phyloP scores from a whole-genome alignment of 768 basidiomycete species.

The Kwoniella shandongensis region DNA sequence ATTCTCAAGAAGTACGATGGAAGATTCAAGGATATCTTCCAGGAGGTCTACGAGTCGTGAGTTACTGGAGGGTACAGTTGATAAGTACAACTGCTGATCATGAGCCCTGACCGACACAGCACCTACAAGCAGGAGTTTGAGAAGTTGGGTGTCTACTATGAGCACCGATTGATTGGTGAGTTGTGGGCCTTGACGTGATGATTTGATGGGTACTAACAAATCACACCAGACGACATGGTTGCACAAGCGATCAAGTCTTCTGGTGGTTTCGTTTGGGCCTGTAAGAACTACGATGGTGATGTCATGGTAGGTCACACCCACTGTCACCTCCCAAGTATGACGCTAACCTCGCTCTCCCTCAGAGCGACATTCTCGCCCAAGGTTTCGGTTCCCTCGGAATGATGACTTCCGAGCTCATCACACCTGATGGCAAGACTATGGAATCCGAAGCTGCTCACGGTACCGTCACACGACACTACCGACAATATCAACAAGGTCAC shows the following conservation, averaged over 20 bases:
- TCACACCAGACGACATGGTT: conserved; percentile 66
- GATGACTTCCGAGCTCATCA: conserved; percentile 96
- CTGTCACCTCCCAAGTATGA: not conserved
- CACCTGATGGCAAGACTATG: conserved; percentile 87
- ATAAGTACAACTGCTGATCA: not conserved
- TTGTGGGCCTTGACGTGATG: not conserved
- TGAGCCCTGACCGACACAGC: conserved; percentile 19
- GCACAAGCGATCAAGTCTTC: conserved; percentile 95
- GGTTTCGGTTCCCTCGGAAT: conserved; percentile 95
- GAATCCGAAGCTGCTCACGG: conserved; percentile 98
- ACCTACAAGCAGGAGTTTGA: conserved; percentile 55
- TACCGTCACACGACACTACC: conserved; percentile 84
- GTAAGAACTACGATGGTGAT: conserved; percentile 70
- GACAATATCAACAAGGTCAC: conserved; percentile 93
- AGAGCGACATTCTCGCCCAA: conserved; percentile 93
- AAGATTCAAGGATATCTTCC: conserved; percentile 98
- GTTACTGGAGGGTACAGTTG: conserved; percentile 1
- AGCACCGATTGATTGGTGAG: conserved; percentile 68
- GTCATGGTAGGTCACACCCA: conserved; percentile 61
- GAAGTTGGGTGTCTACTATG: conserved; percentile 58
- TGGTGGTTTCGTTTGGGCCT: conserved; percentile 81
- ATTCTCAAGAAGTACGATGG: conserved; percentile 80
- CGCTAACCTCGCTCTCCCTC: conserved; percentile 36
- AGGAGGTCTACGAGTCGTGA: conserved; percentile 81
- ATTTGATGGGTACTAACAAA: conserved; percentile 5